These are phyloP conservation scores for Aspergillus aculeatus DNA, from an alignment of 2,329 filamentous ascomycete species.

Conservation along the genomic window DNA sequence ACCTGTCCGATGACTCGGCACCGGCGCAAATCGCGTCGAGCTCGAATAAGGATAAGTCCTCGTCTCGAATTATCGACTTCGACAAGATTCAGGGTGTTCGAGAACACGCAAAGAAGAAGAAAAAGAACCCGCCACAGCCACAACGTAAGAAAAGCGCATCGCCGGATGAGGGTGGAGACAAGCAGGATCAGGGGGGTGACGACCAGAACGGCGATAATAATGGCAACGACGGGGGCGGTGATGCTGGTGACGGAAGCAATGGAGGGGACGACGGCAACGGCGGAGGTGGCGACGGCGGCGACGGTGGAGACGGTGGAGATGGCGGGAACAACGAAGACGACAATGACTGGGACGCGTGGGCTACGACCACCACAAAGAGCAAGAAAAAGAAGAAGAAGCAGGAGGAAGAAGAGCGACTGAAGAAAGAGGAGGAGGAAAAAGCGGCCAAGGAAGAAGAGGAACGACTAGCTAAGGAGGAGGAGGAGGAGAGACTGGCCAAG, in stretches of 20 bases:
- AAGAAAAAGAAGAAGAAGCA: conserved; percentile 39
- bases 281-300: conserved; percentile 35
- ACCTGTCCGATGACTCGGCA: conserved; percentile 8
- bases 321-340: conserved; percentile 34
- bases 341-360: conserved; percentile 44
- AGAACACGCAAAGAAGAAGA: conserved; percentile 37
- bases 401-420: conserved; percentile 28
- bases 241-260: conserved; percentile 32
- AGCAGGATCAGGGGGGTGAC: conserved; percentile 12
- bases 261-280: conserved; percentile 36
- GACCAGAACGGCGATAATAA: conserved; percentile 26
- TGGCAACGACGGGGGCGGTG: conserved; percentile 45
- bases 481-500: conserved; percentile 29
- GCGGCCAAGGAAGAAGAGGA: conserved; percentile 27
- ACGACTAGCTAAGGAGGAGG: conserved; percentile 25
- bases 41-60: conserved; percentile 2
- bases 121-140: conserved; percentile 16
- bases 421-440: conserved; percentile 30
- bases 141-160: conserved; percentile 16
- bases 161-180: conserved; percentile 23
- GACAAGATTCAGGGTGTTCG: conserved; percentile 25
- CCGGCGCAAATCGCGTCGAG: conserved; percentile 7
- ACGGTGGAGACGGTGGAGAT: conserved; percentile 27
- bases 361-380: conserved; percentile 32
- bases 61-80: conserved; percentile 26